Conservation (phyloP, 176 grass and related monocot species). For the Avena eriantha region DNA sequence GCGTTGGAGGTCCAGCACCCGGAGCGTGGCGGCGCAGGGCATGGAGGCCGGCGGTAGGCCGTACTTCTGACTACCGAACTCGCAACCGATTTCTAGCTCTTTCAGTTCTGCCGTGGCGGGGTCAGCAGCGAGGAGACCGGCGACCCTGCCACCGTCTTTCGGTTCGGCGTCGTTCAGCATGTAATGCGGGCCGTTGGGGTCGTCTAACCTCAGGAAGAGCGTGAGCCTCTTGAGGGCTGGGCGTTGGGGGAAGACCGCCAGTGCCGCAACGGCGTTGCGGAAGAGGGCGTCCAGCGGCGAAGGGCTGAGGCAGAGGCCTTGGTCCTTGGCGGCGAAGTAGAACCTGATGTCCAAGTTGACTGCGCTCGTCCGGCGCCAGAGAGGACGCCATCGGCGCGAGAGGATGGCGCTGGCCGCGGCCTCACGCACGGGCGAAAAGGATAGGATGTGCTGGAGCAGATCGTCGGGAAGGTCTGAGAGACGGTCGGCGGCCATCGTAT, state of each 20-base stretch:
- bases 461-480: neutral
- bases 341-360: neutral
- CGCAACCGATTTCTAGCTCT: neutral
- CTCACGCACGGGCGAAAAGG: neutral
- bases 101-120: neutral
- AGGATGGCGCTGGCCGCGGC: neutral
- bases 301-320: neutral
- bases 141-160: neutral
- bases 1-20: neutral
- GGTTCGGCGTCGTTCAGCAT: neutral
- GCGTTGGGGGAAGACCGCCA: neutral
- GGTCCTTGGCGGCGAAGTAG: neutral
- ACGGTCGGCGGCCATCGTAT: neutral
- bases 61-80: neutral
- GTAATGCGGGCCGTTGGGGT: neutral
- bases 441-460: neutral
- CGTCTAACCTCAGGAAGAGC: neutral
- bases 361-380: neutral
- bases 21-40: neutral
- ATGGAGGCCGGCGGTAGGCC: neutral
- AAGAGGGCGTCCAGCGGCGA: neutral
- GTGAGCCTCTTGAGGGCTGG: neutral
- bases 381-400: neutral
- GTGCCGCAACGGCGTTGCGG: neutral
- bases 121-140: neutral